Conservation (phyloP, 2,329 filamentous ascomycete species). For the Neofusicoccum parvum region DNA sequence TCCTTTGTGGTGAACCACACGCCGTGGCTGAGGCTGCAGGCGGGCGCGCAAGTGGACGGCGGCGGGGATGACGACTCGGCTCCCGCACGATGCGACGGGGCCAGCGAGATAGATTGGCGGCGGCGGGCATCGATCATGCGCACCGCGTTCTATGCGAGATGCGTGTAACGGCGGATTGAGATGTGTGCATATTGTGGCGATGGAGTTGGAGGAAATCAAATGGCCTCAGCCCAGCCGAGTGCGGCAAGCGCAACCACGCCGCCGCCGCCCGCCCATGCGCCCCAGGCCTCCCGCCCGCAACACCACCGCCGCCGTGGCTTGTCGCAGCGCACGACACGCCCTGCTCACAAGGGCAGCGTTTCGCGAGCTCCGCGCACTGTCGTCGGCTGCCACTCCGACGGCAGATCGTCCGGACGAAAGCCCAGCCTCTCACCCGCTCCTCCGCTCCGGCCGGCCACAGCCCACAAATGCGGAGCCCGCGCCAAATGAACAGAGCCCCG, state of each 20-base stretch:
- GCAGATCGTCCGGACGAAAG: constrained; percentile 14
- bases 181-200: not conserved
- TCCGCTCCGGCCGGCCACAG: not conserved
- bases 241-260: too few relatives aligned
- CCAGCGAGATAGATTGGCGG: not conserved
- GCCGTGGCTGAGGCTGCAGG: constrained; percentile 3
- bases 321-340: not conserved
- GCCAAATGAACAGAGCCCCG: not conserved
- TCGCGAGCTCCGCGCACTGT: not conserved
- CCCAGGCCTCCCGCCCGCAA: not conserved
- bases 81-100: not conserved
- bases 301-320: not conserved
- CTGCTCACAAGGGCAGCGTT: not conserved
- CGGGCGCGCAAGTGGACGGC: constrained; percentile 2
- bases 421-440: not conserved
- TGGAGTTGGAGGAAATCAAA: not conserved
- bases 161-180: constrained; percentile 6
- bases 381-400: not conserved
- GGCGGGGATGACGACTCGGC: not conserved
- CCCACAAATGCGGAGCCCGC: not conserved
- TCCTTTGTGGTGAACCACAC: constrained; percentile 1
- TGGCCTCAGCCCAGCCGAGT: not conserved
- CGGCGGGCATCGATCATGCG: not conserved
- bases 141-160: not conserved
- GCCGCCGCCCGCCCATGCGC: too few relatives aligned